Base-by-base conservation (phyloP, 75 land plant genomes). In the Sequoia sempervirens region DNA sequence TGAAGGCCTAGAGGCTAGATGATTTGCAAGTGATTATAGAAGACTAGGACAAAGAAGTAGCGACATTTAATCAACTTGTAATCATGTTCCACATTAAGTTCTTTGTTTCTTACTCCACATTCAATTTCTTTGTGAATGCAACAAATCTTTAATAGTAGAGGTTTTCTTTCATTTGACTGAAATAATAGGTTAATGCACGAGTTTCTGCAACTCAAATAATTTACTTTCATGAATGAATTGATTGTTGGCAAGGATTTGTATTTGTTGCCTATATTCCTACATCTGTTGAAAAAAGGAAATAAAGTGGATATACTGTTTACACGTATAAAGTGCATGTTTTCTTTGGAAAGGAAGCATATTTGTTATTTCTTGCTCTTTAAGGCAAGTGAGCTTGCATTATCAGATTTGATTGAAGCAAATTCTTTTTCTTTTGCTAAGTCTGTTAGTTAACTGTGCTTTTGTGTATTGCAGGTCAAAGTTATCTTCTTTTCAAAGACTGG, bases 401-500 rank as follows among this genome's bases (percentile, higher is more conserved):
- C 7, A n/a, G 2, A 23, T 79, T 38, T 37, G 45, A 40, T 80
- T 1, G 38, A 61, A 56, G 2, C 5, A 30, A 30, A 15, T 80
- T 37, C 26, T 17, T 15, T 3, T 75, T 82, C 11, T 45, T 81
- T 85, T 47, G 40, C 50, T 68, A 79, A 40, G 20, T 26, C 7
- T 13, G 2, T 70, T 83, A 30, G 26, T 66, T 66, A 68, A 18
- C 34, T 68, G 9, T 83, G 26, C 10, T 68, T 45, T 80, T 80
- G 26, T 85, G 18, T 45, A 38, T 79, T 23, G 56, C 82, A 94
- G 96, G 95, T 94, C 0, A 94, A 91, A 89, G 90, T 94, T 20
- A 89, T 94, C 69, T 82, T 80, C 82, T 94, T 95, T 86, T 95
- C 97, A 58, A 79, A 40, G 78, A 91, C 94, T 47, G 97, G 97